These are phyloP conservation scores for Blastocystis sp. DNA, from an alignment of 352 stramenopile genomes.

Conservation along the genomic window DNA sequence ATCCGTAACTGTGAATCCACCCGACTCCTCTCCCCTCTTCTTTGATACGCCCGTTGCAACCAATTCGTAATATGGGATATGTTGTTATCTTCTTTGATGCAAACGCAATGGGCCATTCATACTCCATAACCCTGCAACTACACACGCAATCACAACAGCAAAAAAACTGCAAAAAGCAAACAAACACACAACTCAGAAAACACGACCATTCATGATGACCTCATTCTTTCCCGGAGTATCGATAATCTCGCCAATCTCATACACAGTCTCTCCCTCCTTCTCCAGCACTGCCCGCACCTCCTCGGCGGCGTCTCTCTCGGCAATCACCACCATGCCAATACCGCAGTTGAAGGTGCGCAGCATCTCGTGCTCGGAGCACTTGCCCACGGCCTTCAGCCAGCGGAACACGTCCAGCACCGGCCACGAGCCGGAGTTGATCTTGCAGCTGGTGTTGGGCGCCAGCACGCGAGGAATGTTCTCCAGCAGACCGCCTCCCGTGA, in stretches of 20 bases:
- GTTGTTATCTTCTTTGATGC: slow-evolving; percentile 1
- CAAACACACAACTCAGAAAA: slow-evolving; percentile 61
- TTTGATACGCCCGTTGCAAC: background rate
- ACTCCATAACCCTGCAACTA: background rate
- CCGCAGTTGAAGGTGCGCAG: slow-evolving; percentile 96
- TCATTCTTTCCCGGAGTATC: slow-evolving; percentile 61
- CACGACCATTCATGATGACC: slow-evolving; percentile 66
- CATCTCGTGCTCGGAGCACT: slow-evolving; percentile 80
- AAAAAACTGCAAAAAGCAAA: background rate
- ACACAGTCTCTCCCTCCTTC: slow-evolving; percentile 68
- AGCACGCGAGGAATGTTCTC: slow-evolving; percentile 96
- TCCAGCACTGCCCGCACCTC: slow-evolving; percentile 64
- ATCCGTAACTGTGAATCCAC: background rate
- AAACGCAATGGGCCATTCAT: background rate
- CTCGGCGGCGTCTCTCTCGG: slow-evolving; percentile 77
- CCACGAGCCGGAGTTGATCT: slow-evolving; percentile 86
- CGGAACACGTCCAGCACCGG: slow-evolving; percentile 90
- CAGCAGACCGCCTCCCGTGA: slow-evolving; percentile 93
- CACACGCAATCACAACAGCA: background rate
- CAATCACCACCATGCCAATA: slow-evolving; percentile 95
- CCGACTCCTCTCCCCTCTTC: background rate
- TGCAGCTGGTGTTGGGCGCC: slow-evolving; percentile 83
- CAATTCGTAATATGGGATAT: background rate
- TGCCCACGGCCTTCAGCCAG: slow-evolving; percentile 89
- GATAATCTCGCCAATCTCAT: slow-evolving; percentile 61